Percentiles rank a stretch among this genome's conserved stretches.
Evolutionary conservation across 495 filamentous ascomycete genomes (phyloP).

Genomic region (Schizothecium vesticola): DNA sequence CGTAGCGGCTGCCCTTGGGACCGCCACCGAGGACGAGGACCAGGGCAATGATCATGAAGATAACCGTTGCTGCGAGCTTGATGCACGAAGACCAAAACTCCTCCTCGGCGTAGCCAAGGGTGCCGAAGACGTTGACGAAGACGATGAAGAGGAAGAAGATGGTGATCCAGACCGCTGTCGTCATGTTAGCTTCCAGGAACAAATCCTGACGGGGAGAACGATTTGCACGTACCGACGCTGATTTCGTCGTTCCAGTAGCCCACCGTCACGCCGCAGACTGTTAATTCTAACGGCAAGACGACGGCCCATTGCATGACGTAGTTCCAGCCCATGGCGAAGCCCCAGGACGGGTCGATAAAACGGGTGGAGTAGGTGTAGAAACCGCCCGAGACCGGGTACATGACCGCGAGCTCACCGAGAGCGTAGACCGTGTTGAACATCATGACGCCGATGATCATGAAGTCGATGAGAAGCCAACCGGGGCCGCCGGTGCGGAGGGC

Average conservation of each 20-base stretch:
- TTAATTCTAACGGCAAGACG: constrained; percentile 52
- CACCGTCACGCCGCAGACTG: constrained; percentile 50
- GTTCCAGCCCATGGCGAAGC: constrained; percentile 85
- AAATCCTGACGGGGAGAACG: neutral
- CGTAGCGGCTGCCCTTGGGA: constrained; percentile 41
- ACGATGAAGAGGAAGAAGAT: constrained; percentile 50
- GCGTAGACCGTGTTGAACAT: constrained; percentile 60
- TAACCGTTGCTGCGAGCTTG: constrained; percentile 56
- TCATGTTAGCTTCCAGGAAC: constrained; percentile 20
- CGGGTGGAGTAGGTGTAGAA: constrained; percentile 64
- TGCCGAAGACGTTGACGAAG: constrained; percentile 66
- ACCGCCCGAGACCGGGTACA: constrained; percentile 61
- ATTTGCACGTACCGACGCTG: constrained; percentile 41
- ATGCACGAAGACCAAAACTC: constrained; percentile 48
- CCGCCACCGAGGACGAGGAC: constrained; percentile 66
- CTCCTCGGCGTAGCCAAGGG: constrained; percentile 69
- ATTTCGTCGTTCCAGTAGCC: constrained; percentile 50
- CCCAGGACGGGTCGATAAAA: constrained; percentile 72
- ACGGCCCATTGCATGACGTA: constrained; percentile 63
- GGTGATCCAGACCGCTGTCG: constrained; percentile 56
- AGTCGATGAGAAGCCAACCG: constrained; percentile 47
- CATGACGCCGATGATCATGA: constrained; percentile 51
- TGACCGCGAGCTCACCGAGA: constrained; percentile 66
- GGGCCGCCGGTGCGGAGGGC: constrained; percentile 44
- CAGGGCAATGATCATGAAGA: constrained; percentile 69